These are phyloP conservation scores for Angomonas ambiguus DNA, from an alignment of 208 protist genomes.

Conservation along the genomic window DNA sequence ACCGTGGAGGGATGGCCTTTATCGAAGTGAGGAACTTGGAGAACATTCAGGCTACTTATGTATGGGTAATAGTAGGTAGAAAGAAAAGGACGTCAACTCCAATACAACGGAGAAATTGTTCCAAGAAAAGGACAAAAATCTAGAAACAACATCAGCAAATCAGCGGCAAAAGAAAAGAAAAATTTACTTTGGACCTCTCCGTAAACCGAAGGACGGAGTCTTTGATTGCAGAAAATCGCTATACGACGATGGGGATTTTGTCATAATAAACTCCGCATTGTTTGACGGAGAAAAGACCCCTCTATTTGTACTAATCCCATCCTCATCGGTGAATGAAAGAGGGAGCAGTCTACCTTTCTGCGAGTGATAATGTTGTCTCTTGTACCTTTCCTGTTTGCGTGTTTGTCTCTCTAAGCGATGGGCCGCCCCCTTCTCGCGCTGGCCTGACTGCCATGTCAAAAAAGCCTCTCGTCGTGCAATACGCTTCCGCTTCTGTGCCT, in stretches of 20 bases:
- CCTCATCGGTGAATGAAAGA: conserved; percentile 15
- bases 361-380: conserved; percentile 69
- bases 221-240: no score
- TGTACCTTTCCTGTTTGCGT: conserved; percentile 68
- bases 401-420: conserved; percentile 64
- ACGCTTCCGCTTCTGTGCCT: conserved; percentile 48
- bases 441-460: conserved; percentile 74
- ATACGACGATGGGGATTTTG: no score
- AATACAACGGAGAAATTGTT: no score
- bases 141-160: background rate
- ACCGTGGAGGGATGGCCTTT: conserved; percentile 45
- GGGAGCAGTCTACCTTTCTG: conserved; percentile 50
- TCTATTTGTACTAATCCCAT: background rate
- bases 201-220: no score
- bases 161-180: conserved; percentile 2
- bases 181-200: background rate
- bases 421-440: conserved; percentile 82
- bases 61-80: background rate
- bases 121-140: no score
- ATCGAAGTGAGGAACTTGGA: conserved; percentile 58
- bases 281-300: background rate
- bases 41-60: conserved; percentile 39
- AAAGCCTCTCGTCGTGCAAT: conserved; percentile 72
- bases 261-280: background rate
- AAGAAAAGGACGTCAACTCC: conserved; percentile 8